A percentile compares a stretch with the other conserved stretches of the same genome.
These are phyloP conservation scores for Rhizodiscina lignyota DNA, from an alignment of 495 filamentous ascomycete species.

Conservation along the genomic window DNA sequence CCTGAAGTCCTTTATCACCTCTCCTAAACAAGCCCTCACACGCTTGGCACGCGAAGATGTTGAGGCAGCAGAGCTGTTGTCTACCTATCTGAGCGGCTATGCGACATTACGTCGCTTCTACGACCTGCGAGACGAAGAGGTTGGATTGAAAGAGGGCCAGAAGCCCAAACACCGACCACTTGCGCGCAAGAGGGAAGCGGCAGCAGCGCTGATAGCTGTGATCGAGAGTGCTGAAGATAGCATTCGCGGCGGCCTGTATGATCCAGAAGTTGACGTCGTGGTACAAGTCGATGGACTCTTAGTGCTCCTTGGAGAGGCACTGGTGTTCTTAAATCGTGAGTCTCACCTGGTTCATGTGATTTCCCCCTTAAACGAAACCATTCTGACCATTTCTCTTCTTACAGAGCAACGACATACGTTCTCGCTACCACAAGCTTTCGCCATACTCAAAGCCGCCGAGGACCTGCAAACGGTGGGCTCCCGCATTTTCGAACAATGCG, in stretches of 20 bases:
- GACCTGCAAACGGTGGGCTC: conserved; percentile 62
- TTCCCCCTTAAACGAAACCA: conserved; percentile 1
- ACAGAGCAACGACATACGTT: conserved; percentile 41
- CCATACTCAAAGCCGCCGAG: conserved; percentile 63
- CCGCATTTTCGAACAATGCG: conserved; percentile 49
- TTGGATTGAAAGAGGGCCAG: conserved; percentile 7
- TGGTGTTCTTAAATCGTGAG: conserved; percentile 54
- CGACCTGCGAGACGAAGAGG: conserved; percentile 57
- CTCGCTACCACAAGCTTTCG: conserved; percentile 35
- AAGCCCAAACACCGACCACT: conserved; percentile 14
- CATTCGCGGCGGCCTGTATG: conserved; percentile 75
- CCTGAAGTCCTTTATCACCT: conserved; percentile 45
- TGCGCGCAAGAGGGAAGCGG: conserved; percentile 47
- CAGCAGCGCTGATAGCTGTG: conserved; percentile 54
- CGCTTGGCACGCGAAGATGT: conserved; percentile 47
- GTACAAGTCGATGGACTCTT: conserved; percentile 74
- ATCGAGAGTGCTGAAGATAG: conserved; percentile 72
- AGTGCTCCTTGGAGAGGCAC: conserved; percentile 66
- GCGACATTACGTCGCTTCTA: conserved; percentile 79
- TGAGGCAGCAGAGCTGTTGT: conserved; percentile 63
- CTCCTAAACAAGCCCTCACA: conserved; percentile 48
- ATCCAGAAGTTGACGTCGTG: conserved; percentile 57
- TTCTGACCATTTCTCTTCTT: background rate
- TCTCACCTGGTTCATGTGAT: conserved; percentile 3
- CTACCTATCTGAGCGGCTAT: conserved; percentile 75